These are phyloP conservation scores for Alternaria alternata DNA, from an alignment of 2,329 filamentous ascomycete genomes.

Conservation along the genomic window DNA sequence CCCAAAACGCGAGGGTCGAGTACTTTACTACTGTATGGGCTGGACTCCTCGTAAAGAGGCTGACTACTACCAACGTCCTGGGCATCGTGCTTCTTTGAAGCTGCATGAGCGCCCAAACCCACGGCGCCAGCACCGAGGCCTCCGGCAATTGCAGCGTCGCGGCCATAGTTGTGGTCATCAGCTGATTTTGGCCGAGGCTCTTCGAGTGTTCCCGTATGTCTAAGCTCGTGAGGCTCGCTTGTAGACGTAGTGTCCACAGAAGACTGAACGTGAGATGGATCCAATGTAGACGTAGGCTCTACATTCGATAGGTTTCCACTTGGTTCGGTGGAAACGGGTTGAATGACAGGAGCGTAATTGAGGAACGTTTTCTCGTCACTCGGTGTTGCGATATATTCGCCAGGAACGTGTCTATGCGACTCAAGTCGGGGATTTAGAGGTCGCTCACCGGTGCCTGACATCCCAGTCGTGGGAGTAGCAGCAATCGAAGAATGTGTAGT, in stretches of 20 bases:
- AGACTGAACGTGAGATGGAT: constrained; percentile 1
- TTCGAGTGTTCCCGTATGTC: constrained; percentile 36
- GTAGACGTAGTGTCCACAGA: not conserved
- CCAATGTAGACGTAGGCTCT: constrained; percentile 2
- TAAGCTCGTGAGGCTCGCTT: constrained; percentile 27
- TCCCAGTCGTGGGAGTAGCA: not conserved
- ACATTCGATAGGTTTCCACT: not conserved
- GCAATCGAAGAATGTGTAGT: constrained; percentile 4
- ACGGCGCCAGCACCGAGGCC: constrained; percentile 35
- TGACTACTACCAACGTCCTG: constrained; percentile 18
- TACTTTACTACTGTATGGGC: constrained; percentile 36
- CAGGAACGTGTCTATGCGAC: constrained; percentile 47
- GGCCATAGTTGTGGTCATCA: constrained; percentile 34
- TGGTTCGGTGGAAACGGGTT: constrained; percentile 6
- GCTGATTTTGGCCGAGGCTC: constrained; percentile 26
- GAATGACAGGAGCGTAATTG: constrained; percentile 15
- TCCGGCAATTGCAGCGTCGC: constrained; percentile 38
- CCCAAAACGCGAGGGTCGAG: constrained; percentile 41
- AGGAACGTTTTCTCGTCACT: constrained; percentile 41
- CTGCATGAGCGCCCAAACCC: constrained; percentile 31
- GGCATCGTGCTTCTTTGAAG: constrained; percentile 23
- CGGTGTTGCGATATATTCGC: constrained; percentile 44
- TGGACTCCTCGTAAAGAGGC: constrained; percentile 26
- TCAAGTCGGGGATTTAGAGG: constrained; percentile 42
- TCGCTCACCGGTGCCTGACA: constrained; percentile 7